A percentile compares a stretch with the other conserved stretches of the same genome.
Evolutionary conservation across 1,139 yeast species (phyloP).

Genomic region (Geotrichum restrictum): DNA sequence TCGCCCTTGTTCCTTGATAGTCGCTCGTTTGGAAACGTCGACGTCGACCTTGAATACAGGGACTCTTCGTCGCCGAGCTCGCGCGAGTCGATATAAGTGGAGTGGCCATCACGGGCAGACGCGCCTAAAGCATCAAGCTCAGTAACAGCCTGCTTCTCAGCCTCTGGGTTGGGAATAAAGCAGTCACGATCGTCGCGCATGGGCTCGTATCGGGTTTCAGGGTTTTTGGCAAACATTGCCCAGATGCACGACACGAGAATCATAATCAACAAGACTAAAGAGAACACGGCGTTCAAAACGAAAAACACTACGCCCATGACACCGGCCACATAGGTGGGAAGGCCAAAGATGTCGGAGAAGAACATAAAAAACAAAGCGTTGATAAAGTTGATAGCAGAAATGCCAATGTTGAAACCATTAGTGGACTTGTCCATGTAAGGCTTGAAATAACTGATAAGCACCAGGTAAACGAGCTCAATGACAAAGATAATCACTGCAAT

Average conservation of each 20-base stretch:
- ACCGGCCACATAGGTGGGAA: slow-evolving; percentile 82
- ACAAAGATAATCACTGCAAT: slow-evolving; percentile 75
- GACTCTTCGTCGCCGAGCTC: slow-evolving; percentile 16
- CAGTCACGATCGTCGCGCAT: slow-evolving; percentile 96
- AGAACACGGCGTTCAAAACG: slow-evolving; percentile 82
- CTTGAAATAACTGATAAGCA: slow-evolving; percentile 60
- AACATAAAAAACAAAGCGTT: slow-evolving; percentile 84
- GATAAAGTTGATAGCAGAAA: slow-evolving; percentile 71
- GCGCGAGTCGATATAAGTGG: neutral
- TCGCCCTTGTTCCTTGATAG: neutral
- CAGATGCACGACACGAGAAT: slow-evolving; percentile 82
- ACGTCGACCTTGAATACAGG: neutral
- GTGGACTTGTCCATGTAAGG: slow-evolving; percentile 96
- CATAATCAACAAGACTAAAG: slow-evolving; percentile 73
- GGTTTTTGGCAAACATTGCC: slow-evolving; percentile 83
- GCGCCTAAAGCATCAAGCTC: slow-evolving; percentile 88
- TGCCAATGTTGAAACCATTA: slow-evolving; percentile 82
- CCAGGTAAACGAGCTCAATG: slow-evolving; percentile 67
- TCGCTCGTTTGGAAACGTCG: slow-evolving; percentile 4
- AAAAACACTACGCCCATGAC: slow-evolving; percentile 92
- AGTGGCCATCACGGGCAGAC: slow-evolving; percentile 59
- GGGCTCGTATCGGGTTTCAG: slow-evolving; percentile 93
- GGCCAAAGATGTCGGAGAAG: slow-evolving; percentile 78
- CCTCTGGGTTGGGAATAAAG: slow-evolving; percentile 58
- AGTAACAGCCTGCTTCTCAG: slow-evolving; percentile 51